These are phyloP conservation scores for Coprinopsis cinerea DNA, from an alignment of 768 basidiomycete genomes.

Conservation along the genomic window DNA sequence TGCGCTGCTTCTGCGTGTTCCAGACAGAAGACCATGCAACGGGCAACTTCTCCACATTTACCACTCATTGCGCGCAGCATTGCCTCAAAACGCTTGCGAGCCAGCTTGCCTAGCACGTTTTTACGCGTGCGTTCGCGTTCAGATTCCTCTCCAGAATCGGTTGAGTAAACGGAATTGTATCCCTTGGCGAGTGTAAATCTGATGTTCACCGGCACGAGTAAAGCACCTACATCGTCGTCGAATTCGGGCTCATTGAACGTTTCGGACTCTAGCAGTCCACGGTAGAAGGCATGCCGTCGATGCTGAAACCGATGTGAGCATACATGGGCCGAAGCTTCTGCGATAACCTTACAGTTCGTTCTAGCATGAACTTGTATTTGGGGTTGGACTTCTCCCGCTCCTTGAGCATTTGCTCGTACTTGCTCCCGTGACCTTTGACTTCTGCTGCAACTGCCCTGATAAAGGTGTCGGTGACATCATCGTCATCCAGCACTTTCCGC, in stretches of 20 bases:
- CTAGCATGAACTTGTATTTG: conserved; percentile 74
- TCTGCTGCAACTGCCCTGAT: conserved; percentile 83
- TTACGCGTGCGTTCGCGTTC: conserved; percentile 81
- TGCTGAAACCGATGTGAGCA: conserved; percentile 39
- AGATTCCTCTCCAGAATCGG: conserved; percentile 91
- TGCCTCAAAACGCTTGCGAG: conserved; percentile 80
- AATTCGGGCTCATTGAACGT: conserved; percentile 60
- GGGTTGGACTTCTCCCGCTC: conserved; percentile 77
- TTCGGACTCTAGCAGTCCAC: conserved; percentile 57
- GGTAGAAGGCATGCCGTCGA: conserved; percentile 65
- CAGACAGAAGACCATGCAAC: conserved; percentile 96
- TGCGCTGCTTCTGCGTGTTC: conserved; percentile 95
- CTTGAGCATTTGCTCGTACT: conserved; percentile 69
- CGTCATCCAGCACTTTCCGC: conserved; percentile 43
- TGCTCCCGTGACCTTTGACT: conserved; percentile 72
- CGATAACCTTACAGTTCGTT: conserved; percentile 41
- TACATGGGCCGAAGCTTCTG: conserved; percentile 1
- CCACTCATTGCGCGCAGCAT: conserved; percentile 87
- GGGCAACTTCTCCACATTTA: conserved; percentile 82
- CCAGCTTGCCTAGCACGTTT: conserved; percentile 70
- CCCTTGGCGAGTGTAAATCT: conserved; percentile 40
- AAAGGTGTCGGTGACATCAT: conserved; percentile 76
- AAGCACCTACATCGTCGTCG: conserved; percentile 61
- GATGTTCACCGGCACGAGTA: background rate
- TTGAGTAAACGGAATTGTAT: conserved; percentile 83